Base-by-base conservation (phyloP, 2,329 filamentous ascomycete genomes). In the Blastomyces percursus region DNA sequence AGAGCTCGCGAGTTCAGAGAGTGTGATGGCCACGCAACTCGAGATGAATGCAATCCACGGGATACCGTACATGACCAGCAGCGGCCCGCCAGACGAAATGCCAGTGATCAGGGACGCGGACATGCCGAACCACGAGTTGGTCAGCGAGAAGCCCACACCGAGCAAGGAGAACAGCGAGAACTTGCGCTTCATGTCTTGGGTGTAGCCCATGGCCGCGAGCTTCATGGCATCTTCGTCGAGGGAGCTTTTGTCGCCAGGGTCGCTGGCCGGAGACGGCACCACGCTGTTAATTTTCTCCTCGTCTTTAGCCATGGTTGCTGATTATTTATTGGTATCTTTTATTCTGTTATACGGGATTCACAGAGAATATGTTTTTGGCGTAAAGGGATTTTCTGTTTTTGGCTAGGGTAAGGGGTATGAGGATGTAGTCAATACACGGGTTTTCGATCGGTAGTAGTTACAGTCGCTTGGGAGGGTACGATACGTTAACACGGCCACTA, bases 121-220 rank as follows among this genome's bases (percentile, higher is more conserved):
- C 60, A 82, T 80, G 59, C 77, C 79, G 64, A 79, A 80, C 79
- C 79, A 81, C 0, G 78, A 79, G 64, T 81, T 81, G 35, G 79
- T 80, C 61, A 82, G 74, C 9, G 77, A 79, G 67, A 80, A 81
- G 11, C 79, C 78, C 14, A 80, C 77, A n/a, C 78, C 79, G 2
- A 81, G 72, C 46, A 81, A 73, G 0, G 78, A 80, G 66, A 77
- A 72, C n/a, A 81, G 73, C 42, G 75, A 77, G 70, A 79, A 81
- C 63, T 81, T 80, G 48, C 79, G 75, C 62, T 70, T 71, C 72
- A 79, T 74, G 61, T 79, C 77, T 66, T 81, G 79, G 2, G 71
- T 73, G 66, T 81, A 80, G 21, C 79, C 79, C 78, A 81, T 79
- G 59, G 75, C 72, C 0, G 76, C 77, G 38, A 80, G 70, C 66